A percentile compares a stretch with the other conserved stretches of the same genome.
Conservation (phyloP, 1,284 basidiomycete genomes). For the Cutaneotrichosporon sp. region DNA sequence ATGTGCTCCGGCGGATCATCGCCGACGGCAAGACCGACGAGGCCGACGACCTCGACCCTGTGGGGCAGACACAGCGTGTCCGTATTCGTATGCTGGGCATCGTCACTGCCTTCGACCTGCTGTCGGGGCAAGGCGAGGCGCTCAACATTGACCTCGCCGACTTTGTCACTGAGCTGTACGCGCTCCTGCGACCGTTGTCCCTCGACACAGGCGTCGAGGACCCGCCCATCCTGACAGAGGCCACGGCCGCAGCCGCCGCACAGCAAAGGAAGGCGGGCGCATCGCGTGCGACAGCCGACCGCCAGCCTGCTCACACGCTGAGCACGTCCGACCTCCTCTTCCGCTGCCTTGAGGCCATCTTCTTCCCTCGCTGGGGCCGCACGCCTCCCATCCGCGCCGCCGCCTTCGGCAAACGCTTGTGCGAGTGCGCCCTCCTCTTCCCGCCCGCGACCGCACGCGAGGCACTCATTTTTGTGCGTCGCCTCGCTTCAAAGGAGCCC, state of each 20-base stretch:
- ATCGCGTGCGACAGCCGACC: constrained; percentile 18
- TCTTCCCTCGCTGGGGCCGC: constrained; percentile 63
- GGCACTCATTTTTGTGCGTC: constrained; percentile 68
- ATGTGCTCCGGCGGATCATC: constrained; percentile 79
- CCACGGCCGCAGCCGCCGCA: constrained; percentile 28
- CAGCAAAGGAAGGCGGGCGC: constrained; percentile 18
- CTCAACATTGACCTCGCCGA: constrained; percentile 92
- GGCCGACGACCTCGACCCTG: constrained; percentile 26
- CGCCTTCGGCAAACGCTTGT: constrained; percentile 87
- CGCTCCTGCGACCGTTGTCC: constrained; percentile 56
- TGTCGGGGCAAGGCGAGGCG: constrained; percentile 96
- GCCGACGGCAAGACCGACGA: constrained; percentile 53
- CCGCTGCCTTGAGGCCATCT: constrained; percentile 74
- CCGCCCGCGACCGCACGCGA: constrained; percentile 66
- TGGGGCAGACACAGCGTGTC: constrained; percentile 52
- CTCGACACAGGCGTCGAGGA: constrained; percentile 57
- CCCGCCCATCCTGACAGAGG: constrained; percentile 41
- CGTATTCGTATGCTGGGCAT: constrained; percentile 79
- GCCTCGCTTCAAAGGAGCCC: constrained; percentile 71
- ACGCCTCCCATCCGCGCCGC: constrained; percentile 74
- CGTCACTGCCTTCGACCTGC: constrained; percentile 91
- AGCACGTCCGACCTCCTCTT: constrained; percentile 70
- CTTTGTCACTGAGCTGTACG: constrained; percentile 66
- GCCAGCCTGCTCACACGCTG: constrained; percentile 34
- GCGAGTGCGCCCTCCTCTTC: constrained; percentile 75